Evolutionary conservation across 257 asterid genomes (phyloP).

Genomic region (Forsythia viridissima): DNA sequence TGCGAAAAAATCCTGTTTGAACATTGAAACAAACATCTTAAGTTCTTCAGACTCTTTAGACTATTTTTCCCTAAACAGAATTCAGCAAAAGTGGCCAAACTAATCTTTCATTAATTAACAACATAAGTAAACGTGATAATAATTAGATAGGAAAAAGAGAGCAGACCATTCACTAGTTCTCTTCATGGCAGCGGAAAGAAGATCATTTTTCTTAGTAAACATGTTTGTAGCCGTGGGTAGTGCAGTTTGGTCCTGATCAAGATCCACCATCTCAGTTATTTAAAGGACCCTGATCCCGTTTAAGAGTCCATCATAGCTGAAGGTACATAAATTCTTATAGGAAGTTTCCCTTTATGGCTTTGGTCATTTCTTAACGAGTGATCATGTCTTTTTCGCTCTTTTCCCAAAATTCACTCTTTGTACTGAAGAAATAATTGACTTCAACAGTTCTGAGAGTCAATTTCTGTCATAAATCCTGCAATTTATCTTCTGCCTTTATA

Average conservation of each 20-base stretch:
- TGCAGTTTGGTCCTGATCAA: constrained; percentile 31
- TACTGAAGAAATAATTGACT: constrained; percentile 3
- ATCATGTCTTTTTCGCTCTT: not conserved
- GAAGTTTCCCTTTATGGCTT: not conserved
- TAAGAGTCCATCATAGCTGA: constrained; percentile 1
- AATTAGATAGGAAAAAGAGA: constrained; percentile 4
- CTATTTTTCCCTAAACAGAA: not conserved
- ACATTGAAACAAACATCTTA: constrained; percentile 14
- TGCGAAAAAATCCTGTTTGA: constrained; percentile 76
- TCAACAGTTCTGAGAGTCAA: constrained; percentile 12
- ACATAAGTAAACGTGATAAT: not conserved
- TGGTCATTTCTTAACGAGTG: constrained; percentile 8
- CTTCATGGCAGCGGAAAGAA: constrained; percentile 74
- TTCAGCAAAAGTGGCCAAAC: not conserved
- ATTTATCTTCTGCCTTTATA: constrained; percentile 13
- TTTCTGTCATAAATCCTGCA: constrained; percentile 17
- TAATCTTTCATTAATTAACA: not conserved
- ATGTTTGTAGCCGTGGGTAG: constrained; percentile 29
- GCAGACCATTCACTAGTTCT: constrained; percentile 84
- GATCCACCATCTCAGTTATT: constrained; percentile 26
- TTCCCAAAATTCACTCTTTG: not conserved
- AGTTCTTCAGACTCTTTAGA: not conserved
- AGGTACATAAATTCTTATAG: not conserved
- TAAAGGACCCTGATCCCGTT: constrained; percentile 20
- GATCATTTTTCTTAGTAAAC: constrained; percentile 65